phyloP scores from a whole-genome alignment of 257 asterid species.

The Nicotiana otophora region DNA sequence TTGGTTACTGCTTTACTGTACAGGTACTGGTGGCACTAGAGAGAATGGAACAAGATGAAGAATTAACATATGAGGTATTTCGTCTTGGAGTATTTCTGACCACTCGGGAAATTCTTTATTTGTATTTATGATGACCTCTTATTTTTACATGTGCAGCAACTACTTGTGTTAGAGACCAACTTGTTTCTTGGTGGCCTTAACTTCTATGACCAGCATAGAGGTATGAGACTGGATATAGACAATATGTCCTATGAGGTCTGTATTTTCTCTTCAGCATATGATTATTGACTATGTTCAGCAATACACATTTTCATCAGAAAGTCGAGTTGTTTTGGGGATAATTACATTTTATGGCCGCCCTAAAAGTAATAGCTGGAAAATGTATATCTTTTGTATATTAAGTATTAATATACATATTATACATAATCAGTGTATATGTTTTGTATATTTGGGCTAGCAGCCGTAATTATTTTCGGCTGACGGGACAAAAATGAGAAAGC shows the following conservation, averaged over 20 bases:
- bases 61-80: slow-evolving; percentile 62
- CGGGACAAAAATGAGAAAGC: too few relatives aligned
- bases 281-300: background rate
- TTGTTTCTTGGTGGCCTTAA: slow-evolving; percentile 54
- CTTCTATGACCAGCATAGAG: slow-evolving; percentile 78
- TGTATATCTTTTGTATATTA: too few relatives aligned
- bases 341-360: too few relatives aligned
- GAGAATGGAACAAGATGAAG: slow-evolving; percentile 72
- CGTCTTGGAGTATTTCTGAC: background rate
- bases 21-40: slow-evolving; percentile 73
- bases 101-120: background rate
- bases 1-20: slow-evolving; percentile 4
- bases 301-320: background rate
- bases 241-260: slow-evolving; percentile 93
- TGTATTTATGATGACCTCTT: background rate
- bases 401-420: too few relatives aligned
- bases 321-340: background rate
- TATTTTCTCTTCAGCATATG: background rate
- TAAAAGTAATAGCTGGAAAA: too few relatives aligned
- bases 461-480: too few relatives aligned
- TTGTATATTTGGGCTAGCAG: too few relatives aligned
- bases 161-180: slow-evolving; percentile 57
- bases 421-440: too few relatives aligned
- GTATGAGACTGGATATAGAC: slow-evolving; percentile 86
- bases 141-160: slow-evolving; percentile 43